Evolutionary conservation across 2,329 filamentous ascomycete genomes (phyloP).

Genomic region (Penicillium sp.): DNA sequence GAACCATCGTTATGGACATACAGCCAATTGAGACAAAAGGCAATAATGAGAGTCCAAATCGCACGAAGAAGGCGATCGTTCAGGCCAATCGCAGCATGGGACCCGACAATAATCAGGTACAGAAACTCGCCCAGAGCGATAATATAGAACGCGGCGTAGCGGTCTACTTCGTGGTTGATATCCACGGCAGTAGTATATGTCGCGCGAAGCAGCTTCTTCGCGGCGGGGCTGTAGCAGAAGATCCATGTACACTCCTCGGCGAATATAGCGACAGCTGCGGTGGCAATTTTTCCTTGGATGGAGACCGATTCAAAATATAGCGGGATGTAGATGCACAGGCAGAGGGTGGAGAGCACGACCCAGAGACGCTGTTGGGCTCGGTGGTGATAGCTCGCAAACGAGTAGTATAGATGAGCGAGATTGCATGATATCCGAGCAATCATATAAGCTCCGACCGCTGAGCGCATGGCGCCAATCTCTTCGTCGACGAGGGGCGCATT

Average conservation of each 20-base stretch:
- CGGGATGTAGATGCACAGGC: conserved; percentile 47
- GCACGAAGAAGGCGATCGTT: conserved; percentile 48
- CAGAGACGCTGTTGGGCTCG: conserved; percentile 49
- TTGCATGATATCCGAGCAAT: conserved; percentile 47
- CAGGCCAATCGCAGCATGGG: conserved; percentile 49
- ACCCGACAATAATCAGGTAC: conserved; percentile 52
- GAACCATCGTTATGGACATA: conserved; percentile 54
- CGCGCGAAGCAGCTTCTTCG: conserved; percentile 46
- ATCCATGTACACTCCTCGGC: conserved; percentile 49
- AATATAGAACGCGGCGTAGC: conserved; percentile 55
- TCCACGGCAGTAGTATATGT: conserved; percentile 53
- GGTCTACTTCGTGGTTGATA: conserved; percentile 53
- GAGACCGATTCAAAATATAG: conserved; percentile 48
- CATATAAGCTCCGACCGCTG: conserved; percentile 51
- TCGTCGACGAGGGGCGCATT: conserved; percentile 49
- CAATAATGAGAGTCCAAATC: conserved; percentile 52
- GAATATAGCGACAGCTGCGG: conserved; percentile 46
- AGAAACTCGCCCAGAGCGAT: conserved; percentile 56
- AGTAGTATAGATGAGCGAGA: conserved; percentile 43
- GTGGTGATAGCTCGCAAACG: conserved; percentile 52
- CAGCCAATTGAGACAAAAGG: conserved; percentile 55
- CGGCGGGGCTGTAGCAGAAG: conserved; percentile 48
- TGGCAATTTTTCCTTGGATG: conserved; percentile 44
- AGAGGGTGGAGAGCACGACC: conserved; percentile 45
- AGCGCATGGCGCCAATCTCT: conserved; percentile 49